Conservation (phyloP, 345 rosid genomes). For the Acer saccharum region DNA sequence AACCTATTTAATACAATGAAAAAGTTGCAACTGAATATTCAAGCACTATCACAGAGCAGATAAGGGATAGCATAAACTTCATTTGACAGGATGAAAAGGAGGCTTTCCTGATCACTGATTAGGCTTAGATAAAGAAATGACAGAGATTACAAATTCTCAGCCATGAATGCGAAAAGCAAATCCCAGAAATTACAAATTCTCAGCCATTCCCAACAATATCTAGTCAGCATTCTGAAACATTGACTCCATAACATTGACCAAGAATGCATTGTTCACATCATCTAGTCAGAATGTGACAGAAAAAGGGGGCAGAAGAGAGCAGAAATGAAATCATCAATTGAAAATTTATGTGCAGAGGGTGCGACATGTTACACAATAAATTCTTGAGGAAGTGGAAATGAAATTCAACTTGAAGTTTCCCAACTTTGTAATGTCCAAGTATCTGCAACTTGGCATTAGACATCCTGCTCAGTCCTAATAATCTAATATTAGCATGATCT, state of each 20-base stretch:
- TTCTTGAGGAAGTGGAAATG: background rate
- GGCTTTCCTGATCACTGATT: background rate
- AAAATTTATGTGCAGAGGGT: background rate
- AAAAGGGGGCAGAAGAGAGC: background rate
- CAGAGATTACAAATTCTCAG: background rate
- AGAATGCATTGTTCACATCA: slow-evolving; percentile 6
- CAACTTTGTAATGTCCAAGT: background rate
- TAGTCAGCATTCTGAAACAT: background rate
- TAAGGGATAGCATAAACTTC: background rate
- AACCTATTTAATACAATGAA: slow-evolving; percentile 45
- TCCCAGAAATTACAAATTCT: background rate
- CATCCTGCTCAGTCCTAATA: background rate
- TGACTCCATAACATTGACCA: background rate
- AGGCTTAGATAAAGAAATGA: background rate
- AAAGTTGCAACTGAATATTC: slow-evolving; percentile 2
- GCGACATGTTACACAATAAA: background rate
- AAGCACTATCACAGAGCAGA: background rate
- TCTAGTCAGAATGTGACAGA: background rate
- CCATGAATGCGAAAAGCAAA: background rate
- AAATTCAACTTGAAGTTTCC: background rate
- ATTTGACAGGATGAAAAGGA: background rate
- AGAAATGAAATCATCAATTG: background rate
- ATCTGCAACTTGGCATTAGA: slow-evolving; percentile 2
- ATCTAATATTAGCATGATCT: background rate
- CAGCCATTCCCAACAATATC: background rate